Percentiles rank a stretch among this genome's conserved stretches.
These are phyloP conservation scores for Fusarium humuli DNA, from an alignment of 2,329 filamentous ascomycete species.

Conservation along the genomic window DNA sequence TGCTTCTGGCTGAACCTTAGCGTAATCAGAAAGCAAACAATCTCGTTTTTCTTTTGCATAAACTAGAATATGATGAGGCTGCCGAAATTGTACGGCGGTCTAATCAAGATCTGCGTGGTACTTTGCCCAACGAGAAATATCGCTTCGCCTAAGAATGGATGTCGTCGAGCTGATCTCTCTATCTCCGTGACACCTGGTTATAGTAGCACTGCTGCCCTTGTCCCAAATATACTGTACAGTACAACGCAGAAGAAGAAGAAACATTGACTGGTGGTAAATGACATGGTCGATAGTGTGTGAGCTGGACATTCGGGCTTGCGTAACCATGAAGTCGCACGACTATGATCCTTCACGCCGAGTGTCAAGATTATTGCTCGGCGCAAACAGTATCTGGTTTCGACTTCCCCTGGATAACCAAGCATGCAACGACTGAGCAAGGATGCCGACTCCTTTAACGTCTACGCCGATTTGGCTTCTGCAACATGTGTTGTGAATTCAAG, in stretches of 20 bases:
- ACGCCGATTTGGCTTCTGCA: constrained; percentile 18
- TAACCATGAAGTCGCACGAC: constrained; percentile 4
- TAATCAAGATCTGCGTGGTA: background rate
- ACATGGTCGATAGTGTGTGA: background rate
- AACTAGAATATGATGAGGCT: background rate
- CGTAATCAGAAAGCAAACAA: background rate
- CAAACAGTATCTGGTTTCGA: background rate
- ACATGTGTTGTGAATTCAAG: constrained; percentile 22
- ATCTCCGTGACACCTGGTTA: background rate
- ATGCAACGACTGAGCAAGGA: background rate
- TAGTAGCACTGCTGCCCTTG: background rate
- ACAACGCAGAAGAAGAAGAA: background rate
- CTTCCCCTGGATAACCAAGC: background rate
- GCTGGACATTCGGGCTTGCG: constrained; percentile 21
- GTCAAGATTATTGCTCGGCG: background rate
- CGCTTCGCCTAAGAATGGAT: background rate
- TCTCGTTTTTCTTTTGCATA: background rate
- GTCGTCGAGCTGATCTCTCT: background rate
- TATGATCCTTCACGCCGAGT: constrained; percentile 3
- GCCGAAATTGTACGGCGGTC: background rate
- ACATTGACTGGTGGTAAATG: background rate
- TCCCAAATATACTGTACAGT: background rate
- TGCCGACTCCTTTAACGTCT: constrained; percentile 6
- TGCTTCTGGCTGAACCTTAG: background rate
- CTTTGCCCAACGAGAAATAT: background rate